Base-by-base conservation (phyloP, 768 basidiomycete genomes). In the Lentinula detonsa region DNA sequence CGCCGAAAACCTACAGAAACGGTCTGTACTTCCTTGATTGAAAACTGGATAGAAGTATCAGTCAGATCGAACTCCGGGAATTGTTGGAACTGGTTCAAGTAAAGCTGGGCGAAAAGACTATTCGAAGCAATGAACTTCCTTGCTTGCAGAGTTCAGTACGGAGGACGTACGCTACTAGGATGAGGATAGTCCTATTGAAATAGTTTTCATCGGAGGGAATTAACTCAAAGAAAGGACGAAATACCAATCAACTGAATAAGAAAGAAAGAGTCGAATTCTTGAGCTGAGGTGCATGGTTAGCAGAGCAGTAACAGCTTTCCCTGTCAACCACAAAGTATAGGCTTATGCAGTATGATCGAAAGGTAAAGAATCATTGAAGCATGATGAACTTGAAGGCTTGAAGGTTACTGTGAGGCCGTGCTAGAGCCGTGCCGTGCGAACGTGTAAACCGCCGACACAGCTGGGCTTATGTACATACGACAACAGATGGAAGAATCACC, bases 31-130 rank as follows among this genome's bases (percentile, higher is more conserved):
- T 15, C 63, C 9, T 54, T 61, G 46, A 67, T 62, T 8, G 63
- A 58, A 45, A 57, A 63, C 43, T 69, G 68, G 4, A 69, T 67
- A 16, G 62, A 56, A 4, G 66, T 67, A 50, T 69, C 68, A 16
- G 61, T 69, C 18, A 69, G 62, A 49, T 63, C 62, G 40, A 66
- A 67, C 21, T 65, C 64, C 31, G 67, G 58, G 16, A 69, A 63
- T 23, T 69, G 65, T 52, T 69, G 68, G 16, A 67, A 68, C 10
- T 57, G 62, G 21, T 68, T 63, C 49, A 69, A 46, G 61, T 63
- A 67, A 56, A 69, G 67, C 48, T 67, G 63, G 59, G 65, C 61
- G 46, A 69, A 67, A 13, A 66, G 21, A 33, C 66, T 67, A 43
- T 11, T 23, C 43, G 51, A 58, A 34, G 11, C 34, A 13, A 43